Percentiles rank a stretch among this genome's conserved stretches.
These are phyloP conservation scores for Miscanthus lutarioriparius DNA, from an alignment of 176 grass and related monocot species.

Conservation along the genomic window DNA sequence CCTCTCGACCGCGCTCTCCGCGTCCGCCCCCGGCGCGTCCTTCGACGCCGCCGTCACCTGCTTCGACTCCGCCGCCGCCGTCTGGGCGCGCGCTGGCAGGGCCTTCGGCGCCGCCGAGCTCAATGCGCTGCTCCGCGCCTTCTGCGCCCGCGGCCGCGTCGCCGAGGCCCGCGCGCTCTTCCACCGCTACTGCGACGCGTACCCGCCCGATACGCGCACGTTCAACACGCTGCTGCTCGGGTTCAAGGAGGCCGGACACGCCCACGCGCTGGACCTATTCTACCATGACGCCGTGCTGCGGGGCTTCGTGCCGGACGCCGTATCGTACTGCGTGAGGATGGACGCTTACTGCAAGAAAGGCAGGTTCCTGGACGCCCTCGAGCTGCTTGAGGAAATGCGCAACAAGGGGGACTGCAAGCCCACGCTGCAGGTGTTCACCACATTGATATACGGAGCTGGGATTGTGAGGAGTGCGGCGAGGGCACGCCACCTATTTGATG, in stretches of 20 bases:
- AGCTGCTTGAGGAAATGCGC: constrained; percentile 72
- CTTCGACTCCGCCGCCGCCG: constrained; percentile 56
- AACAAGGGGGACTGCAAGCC: constrained; percentile 50
- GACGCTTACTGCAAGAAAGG: constrained; percentile 78
- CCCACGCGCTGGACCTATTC: constrained; percentile 72
- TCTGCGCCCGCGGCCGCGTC: constrained; percentile 60
- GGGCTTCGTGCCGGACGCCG: constrained; percentile 69
- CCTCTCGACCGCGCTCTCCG: constrained; percentile 53
- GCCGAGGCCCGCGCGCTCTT: constrained; percentile 69
- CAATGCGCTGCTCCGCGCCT: constrained; percentile 66
- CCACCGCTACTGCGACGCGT: constrained; percentile 53
- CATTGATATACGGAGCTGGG: constrained; percentile 74
- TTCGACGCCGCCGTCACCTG: constrained; percentile 51
- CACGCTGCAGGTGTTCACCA: constrained; percentile 67
- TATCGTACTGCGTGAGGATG: constrained; percentile 80
- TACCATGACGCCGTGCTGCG: constrained; percentile 77
- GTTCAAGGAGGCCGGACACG: constrained; percentile 81
- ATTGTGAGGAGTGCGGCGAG: constrained; percentile 44
- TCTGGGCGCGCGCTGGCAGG: constrained; percentile 62
- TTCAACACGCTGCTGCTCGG: constrained; percentile 86
- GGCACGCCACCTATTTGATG: constrained; percentile 66
- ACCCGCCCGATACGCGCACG: constrained; percentile 59
- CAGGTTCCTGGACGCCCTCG: constrained; percentile 58
- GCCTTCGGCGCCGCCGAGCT: constrained; percentile 69
- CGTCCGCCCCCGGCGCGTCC: constrained; percentile 33